Conservation (phyloP, 1,139 yeast species). For the Suhomyces kunorum region DNA sequence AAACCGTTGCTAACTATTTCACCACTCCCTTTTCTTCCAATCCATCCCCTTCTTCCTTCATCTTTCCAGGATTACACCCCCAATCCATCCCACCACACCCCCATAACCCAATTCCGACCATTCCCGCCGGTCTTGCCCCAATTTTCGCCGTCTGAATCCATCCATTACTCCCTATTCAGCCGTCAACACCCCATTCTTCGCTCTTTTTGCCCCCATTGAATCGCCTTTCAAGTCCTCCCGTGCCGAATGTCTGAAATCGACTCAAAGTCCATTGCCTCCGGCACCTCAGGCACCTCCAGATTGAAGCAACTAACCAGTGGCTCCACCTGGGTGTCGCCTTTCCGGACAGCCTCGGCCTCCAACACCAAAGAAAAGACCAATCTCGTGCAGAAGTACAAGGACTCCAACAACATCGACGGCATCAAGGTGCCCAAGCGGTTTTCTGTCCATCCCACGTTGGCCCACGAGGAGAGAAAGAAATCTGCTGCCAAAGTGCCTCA, state of each 20-base stretch:
- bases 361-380: constrained; percentile 26
- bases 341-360: constrained; percentile 33
- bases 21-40: background rate
- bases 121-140: background rate
- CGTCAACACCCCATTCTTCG: background rate
- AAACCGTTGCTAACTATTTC: constrained; percentile 1
- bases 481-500: constrained; percentile 7
- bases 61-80: background rate
- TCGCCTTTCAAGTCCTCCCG: background rate
- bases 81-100: background rate
- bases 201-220: background rate
- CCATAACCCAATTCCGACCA: too few relatives aligned
- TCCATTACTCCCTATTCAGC: background rate
- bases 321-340: constrained; percentile 54
- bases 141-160: background rate
- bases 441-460: constrained; percentile 44
- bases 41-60: background rate
- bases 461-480: constrained; percentile 30
- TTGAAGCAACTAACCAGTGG: constrained; percentile 44
- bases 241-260: constrained; percentile 26
- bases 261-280: constrained; percentile 11
- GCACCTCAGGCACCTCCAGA: constrained; percentile 15
- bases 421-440: constrained; percentile 46
- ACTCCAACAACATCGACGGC: constrained; percentile 36
- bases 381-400: constrained; percentile 36